A percentile compares a stretch with the other conserved stretches of the same genome.
phyloP scores from a whole-genome alignment of 1,139 yeast species.

The Suhomyces terraborum region DNA sequence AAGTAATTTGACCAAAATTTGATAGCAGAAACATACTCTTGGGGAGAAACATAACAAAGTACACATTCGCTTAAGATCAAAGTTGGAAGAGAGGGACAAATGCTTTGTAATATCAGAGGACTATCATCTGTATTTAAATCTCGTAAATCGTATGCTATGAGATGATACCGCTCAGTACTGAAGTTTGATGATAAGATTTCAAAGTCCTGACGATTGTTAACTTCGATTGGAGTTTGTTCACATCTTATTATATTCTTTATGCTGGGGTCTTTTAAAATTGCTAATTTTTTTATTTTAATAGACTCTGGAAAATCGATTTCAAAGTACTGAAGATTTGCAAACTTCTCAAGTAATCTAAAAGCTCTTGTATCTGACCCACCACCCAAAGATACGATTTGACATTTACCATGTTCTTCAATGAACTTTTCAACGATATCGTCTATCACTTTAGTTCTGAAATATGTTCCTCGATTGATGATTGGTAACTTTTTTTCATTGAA shows the following conservation, averaged over 20 bases:
- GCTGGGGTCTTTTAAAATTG: conserved; percentile 40
- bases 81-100: conserved; percentile 57
- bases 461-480: conserved; percentile 80
- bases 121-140: conserved; percentile 16
- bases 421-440: conserved; percentile 57
- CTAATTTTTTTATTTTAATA: conserved; percentile 57
- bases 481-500: conserved; percentile 63
- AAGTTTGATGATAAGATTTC: conserved; percentile 30
- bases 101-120: conserved; percentile 10
- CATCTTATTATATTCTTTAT: conserved; percentile 25
- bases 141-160: conserved; percentile 61
- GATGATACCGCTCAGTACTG: conserved; percentile 50
- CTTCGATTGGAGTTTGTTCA: conserved; percentile 14
- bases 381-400: conserved; percentile 81
- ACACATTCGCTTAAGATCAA: conserved; percentile 86
- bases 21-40: conserved; percentile 56
- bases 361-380: conserved; percentile 95
- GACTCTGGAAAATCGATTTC: conserved; percentile 80
- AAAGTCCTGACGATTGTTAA: conserved; percentile 28
- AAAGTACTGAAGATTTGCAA: conserved; percentile 45
- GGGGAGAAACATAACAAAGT: conserved; percentile 72
- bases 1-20: conserved; percentile 35
- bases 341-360: conserved; percentile 47
- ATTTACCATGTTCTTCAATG: conserved; percentile 31
- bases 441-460: conserved; percentile 67